Conservation (phyloP, 306 rosid genomes). For the Dryas octopetala region DNA sequence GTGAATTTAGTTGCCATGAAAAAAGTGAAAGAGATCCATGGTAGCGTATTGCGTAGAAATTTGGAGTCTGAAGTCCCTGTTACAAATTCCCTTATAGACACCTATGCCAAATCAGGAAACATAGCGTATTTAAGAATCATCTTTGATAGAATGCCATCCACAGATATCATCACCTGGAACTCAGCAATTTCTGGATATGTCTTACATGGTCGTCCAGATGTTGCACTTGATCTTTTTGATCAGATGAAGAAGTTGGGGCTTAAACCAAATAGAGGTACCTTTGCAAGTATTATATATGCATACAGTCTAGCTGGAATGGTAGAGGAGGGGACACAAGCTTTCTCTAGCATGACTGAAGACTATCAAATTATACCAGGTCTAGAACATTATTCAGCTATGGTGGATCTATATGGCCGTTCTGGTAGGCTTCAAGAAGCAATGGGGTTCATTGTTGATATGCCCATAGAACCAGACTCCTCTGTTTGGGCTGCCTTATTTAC, state of each 20-base stretch:
- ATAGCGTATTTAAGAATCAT: conserved; percentile 57
- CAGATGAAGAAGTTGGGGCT: conserved; percentile 64
- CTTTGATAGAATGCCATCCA: conserved; percentile 62
- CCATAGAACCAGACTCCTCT: conserved; percentile 62
- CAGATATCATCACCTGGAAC: conserved; percentile 87
- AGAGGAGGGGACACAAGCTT: conserved; percentile 60
- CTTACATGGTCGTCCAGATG: conserved; percentile 63
- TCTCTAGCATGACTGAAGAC: conserved; percentile 57
- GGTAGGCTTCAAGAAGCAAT: conserved; percentile 79
- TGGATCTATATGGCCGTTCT: conserved; percentile 74
- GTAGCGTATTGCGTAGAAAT: conserved; percentile 65
- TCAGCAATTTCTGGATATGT: conserved; percentile 66
- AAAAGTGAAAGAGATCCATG: conserved; percentile 80
- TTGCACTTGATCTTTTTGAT: conserved; percentile 61
- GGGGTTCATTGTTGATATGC: conserved; percentile 71
- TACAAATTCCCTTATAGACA: conserved; percentile 65
- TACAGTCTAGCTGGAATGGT: conserved; percentile 71
- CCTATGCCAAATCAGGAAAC: conserved; percentile 85
- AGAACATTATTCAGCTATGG: conserved; percentile 84
- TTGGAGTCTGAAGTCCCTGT: conserved; percentile 59
- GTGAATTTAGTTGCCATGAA: conserved; percentile 61
- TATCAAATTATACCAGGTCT: conserved; percentile 56
- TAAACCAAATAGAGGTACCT: conserved; percentile 75
- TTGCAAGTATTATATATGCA: conserved; percentile 63
- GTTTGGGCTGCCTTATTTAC: conserved; percentile 75